These are phyloP conservation scores for Silene uniflora DNA, from an alignment of 148 eudicot species.

Conservation along the genomic window DNA sequence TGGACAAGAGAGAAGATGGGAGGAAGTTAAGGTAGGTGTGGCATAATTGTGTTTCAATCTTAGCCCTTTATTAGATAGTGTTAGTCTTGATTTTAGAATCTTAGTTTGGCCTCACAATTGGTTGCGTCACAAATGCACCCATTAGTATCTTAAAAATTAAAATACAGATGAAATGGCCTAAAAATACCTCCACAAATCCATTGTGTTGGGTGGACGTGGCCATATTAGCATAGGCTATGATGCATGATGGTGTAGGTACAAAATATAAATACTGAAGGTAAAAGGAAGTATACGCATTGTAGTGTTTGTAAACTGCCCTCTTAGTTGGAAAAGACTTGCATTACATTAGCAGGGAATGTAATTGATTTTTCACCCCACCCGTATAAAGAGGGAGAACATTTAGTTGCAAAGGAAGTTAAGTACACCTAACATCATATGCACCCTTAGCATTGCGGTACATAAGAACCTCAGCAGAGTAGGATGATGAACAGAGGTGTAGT, in stretches of 20 bases:
- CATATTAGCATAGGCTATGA: neutral
- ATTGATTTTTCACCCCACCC: too few relatives aligned
- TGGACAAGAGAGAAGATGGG: neutral
- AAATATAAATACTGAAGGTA: neutral
- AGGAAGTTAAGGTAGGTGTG: neutral
- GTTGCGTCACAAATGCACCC: neutral
- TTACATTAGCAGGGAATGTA: neutral
- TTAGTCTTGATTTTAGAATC: neutral
- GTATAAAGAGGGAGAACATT: neutral
- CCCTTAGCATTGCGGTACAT: neutral
- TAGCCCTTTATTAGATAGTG: neutral
- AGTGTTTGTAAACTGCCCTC: neutral
- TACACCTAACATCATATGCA: neutral
- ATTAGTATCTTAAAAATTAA: too few relatives aligned
- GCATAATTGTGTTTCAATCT: neutral
- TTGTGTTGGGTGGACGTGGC: neutral
- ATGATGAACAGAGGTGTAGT: neutral
- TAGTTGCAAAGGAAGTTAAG: neutral
- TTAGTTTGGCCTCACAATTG: neutral
- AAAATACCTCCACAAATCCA: neutral
- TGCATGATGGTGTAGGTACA: neutral
- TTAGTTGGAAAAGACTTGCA: neutral
- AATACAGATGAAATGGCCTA: neutral
- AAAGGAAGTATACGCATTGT: neutral
- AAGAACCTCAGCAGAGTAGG: neutral